A percentile compares a stretch with the other conserved stretches of the same genome.
These are phyloP conservation scores for Isabelozyma rhagii DNA, from an alignment of 805 yeast genomes.

Conservation along the genomic window DNA sequence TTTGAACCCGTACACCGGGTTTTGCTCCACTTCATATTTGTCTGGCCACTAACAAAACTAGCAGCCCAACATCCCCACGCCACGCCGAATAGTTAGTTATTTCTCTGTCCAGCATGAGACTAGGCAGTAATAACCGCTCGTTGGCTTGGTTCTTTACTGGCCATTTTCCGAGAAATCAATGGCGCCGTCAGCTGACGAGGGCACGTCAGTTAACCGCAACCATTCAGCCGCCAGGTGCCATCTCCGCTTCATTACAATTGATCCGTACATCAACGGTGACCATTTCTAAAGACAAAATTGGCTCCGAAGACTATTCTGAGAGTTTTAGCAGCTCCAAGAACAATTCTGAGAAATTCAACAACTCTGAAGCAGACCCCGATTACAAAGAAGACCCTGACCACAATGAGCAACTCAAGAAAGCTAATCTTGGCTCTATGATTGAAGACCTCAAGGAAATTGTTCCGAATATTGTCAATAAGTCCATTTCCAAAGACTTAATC, in stretches of 20 bases:
- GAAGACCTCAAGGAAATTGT: conserved; percentile 45
- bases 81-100: not conserved
- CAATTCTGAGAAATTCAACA: not conserved
- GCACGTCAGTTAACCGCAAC: not conserved
- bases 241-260: not conserved
- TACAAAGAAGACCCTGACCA: not conserved
- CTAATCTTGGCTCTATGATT: conserved; percentile 55
- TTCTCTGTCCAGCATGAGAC: not conserved
- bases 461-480: conserved; percentile 47
- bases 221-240: not conserved
- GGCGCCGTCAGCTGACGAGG: not conserved
- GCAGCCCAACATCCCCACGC: not conserved
- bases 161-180: not conserved
- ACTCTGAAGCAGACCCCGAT: not conserved
- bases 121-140: not conserved
- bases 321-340: not conserved
- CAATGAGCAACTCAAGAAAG: conserved; percentile 28
- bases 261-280: not conserved
- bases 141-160: not conserved
- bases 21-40: not conserved
- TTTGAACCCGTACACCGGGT: not conserved
- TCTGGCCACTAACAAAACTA: not conserved
- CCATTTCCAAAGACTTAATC: conserved; percentile 43
- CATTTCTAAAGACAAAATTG: too few species aligned
- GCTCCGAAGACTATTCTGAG: not conserved